Evolutionary conservation across 345 rosid species (phyloP).

Genomic region (Xanthoceras sorbifolium): DNA sequence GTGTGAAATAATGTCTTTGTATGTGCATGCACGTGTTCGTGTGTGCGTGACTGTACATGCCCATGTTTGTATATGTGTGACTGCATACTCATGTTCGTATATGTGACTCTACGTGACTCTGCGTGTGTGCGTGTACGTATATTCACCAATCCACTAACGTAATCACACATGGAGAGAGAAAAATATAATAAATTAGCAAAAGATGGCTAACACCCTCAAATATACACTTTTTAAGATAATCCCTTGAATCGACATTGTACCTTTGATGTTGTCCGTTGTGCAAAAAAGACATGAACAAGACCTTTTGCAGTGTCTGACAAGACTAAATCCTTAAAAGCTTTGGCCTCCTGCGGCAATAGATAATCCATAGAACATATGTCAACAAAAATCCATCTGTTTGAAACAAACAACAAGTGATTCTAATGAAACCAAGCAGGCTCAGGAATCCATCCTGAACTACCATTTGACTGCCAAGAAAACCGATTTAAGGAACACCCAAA

Average conservation of each 20-base stretch:
- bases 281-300: slow-evolving; percentile 88
- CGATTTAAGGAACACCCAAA: slow-evolving; percentile 2
- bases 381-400: not conserved
- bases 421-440: slow-evolving; percentile 15
- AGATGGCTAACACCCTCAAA: not conserved
- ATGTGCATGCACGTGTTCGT: too few relatives aligned
- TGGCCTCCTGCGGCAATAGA: slow-evolving; percentile 70
- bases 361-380: slow-evolving; percentile 9
- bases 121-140: not conserved
- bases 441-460: not conserved
- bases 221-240: not conserved
- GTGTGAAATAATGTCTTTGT: not conserved
- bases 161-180: slow-evolving; percentile 11
- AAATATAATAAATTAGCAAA: not conserved
- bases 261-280: slow-evolving; percentile 87
- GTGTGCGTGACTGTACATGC: not conserved
- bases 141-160: not conserved
- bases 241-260: slow-evolving; percentile 36
- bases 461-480: not conserved
- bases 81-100: too few relatives aligned
- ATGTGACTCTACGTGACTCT: not conserved
- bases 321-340: slow-evolving; percentile 70
- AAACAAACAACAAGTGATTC: slow-evolving; percentile 3
- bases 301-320: slow-evolving; percentile 73
- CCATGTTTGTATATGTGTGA: not conserved